Evolutionary conservation across 139 green algal genomes (phyloP).

Genomic region (Chlorella sp.): DNA sequence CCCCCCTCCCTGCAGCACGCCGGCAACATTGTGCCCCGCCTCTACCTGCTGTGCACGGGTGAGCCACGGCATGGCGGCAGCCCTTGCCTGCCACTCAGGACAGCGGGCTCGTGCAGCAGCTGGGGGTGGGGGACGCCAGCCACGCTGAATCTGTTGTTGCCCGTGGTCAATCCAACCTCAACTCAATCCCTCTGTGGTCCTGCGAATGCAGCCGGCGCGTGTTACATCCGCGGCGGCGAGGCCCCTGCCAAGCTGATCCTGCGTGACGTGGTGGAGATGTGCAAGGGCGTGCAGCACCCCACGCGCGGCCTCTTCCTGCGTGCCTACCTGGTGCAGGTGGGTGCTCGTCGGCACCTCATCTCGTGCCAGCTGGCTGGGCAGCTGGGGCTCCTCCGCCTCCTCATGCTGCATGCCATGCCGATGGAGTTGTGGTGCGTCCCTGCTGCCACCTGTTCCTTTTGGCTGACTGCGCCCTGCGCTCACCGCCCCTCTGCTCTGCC

Average conservation of each 20-base stretch:
- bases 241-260: slow-evolving; percentile 68
- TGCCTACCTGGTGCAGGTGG: slow-evolving; percentile 87
- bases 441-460: no score
- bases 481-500: not conserved
- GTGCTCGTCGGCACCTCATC: no score
- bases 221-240: slow-evolving; percentile 25
- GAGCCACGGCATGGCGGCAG: no score
- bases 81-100: no score
- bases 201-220: slow-evolving; percentile 26
- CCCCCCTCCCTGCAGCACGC: slow-evolving; percentile 75
- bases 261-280: slow-evolving; percentile 97
- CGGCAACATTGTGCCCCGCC: slow-evolving; percentile 94
- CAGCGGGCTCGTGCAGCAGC: no score
- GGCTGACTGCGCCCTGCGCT: not conserved
- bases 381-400: no score
- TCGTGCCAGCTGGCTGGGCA: no score
- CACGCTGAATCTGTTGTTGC: not conserved
- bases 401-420: no score
- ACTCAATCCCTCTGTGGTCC: no score
- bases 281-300: slow-evolving; percentile 97
- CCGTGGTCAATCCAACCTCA: no score
- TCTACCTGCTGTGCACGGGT: slow-evolving; percentile 94
- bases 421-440: no score
- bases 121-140: no score
- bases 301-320: slow-evolving; percentile 96